These are phyloP conservation scores for Trypanosoma cruzi DNA, from an alignment of 208 protist species.

Conservation along the genomic window DNA sequence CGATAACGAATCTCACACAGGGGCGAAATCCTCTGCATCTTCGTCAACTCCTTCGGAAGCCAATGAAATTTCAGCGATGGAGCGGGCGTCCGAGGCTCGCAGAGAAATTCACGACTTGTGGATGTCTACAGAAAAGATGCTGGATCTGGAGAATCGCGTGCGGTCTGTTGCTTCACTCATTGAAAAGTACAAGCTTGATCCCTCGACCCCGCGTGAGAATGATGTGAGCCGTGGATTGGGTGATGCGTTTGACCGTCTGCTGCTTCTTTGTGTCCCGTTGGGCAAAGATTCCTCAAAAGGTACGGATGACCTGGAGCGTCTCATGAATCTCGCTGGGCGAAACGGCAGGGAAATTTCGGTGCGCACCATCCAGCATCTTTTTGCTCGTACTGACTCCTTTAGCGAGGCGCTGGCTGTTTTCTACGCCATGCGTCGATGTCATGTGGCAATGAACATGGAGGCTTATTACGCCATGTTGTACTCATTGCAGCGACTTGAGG, in stretches of 20 bases:
- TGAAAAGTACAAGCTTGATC: conserved; percentile 56
- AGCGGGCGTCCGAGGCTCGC: conserved; percentile 62
- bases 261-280: conserved; percentile 83
- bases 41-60: background rate
- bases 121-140: conserved; percentile 22
- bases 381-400: conserved; percentile 74
- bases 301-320: conserved; percentile 54
- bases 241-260: conserved; percentile 83
- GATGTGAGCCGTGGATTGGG: conserved; percentile 82
- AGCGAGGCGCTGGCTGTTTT: conserved; percentile 86
- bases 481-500: conserved; percentile 88
- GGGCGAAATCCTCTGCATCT: conserved; percentile 4
- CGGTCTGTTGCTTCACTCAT: conserved; percentile 34
- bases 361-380: conserved; percentile 88
- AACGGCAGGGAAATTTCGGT: conserved; percentile 73
- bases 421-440: conserved; percentile 77
- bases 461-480: conserved; percentile 93
- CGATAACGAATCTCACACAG: background rate
- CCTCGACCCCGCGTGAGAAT: conserved; percentile 60
- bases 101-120: conserved; percentile 81
- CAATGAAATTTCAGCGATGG: conserved; percentile 46
- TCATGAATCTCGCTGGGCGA: conserved; percentile 59
- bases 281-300: conserved; percentile 23
- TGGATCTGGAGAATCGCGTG: conserved; percentile 8
- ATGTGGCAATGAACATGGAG: conserved; percentile 91